Conservation (phyloP, 306 rosid genomes). For the Abrus pulchellus region DNA sequence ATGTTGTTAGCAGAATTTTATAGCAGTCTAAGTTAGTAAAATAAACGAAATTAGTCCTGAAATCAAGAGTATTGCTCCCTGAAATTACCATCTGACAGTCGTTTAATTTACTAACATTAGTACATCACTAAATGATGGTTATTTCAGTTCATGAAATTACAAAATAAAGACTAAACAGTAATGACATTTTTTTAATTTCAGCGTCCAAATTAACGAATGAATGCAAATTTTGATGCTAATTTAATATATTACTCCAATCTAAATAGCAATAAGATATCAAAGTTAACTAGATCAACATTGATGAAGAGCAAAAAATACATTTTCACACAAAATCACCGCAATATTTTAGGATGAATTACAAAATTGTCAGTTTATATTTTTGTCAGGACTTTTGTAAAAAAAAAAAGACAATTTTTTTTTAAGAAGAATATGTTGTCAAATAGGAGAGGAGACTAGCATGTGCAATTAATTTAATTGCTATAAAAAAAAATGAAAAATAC, state of each 20-base stretch:
- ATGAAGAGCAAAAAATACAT: not conserved
- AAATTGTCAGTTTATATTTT: not conserved
- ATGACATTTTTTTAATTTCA: not conserved
- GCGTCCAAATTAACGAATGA: too few relatives aligned
- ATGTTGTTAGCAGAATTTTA: constrained; percentile 11
- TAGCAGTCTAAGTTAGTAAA: not conserved
- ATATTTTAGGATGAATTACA: not conserved
- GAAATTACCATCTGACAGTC: not conserved
- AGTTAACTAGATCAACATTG: not conserved
- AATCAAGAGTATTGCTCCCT: too few relatives aligned
- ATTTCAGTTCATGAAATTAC: not conserved
- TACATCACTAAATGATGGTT: not conserved
- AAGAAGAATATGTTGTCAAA: not conserved
- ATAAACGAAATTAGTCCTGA: not conserved
- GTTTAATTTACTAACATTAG: not conserved
- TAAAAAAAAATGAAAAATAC: too few relatives aligned
- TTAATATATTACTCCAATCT: not conserved
- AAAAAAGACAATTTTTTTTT: too few relatives aligned
- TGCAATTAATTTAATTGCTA: not conserved
- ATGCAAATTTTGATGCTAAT: not conserved
- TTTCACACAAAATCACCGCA: not conserved
- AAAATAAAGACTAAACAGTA: too few relatives aligned
- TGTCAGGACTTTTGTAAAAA: not conserved
- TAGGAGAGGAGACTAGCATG: not conserved
- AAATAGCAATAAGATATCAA: constrained; percentile 2